Conservation (phyloP, 805 yeast species). For the Cyberlindnera lachancei region DNA sequence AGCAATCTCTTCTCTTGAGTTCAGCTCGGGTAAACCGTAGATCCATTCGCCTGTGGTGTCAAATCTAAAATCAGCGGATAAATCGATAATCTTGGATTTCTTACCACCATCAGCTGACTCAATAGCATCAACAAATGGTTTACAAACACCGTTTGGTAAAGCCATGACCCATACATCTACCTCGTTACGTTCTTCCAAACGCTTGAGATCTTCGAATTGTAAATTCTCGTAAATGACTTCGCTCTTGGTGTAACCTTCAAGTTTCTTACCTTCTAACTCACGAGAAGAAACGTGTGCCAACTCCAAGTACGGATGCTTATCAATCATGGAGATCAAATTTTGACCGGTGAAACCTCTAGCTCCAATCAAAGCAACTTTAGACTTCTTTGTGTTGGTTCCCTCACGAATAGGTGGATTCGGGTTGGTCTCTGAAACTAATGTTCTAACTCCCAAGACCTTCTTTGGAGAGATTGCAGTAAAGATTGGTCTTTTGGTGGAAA, state of each 20-base stretch:
- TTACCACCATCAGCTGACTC: slow-evolving; percentile 55
- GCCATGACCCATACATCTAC: slow-evolving; percentile 99
- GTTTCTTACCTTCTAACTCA: slow-evolving; percentile 80
- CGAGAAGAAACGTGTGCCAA: slow-evolving; percentile 92
- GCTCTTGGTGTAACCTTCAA: slow-evolving; percentile 80
- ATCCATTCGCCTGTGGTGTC: slow-evolving; percentile 84
- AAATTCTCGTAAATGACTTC: slow-evolving; percentile 78
- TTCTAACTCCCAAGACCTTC: slow-evolving; percentile 22
- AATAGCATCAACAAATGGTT: slow-evolving; percentile 77
- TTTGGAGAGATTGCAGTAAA: slow-evolving; percentile 16
- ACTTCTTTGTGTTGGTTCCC: slow-evolving; percentile 52
- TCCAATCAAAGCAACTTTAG: slow-evolving; percentile 89
- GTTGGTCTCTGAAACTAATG: slow-evolving; percentile 35
- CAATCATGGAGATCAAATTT: slow-evolving; percentile 79
- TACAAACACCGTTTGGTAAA: slow-evolving; percentile 94
- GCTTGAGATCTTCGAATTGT: slow-evolving; percentile 77
- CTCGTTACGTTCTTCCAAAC: slow-evolving; percentile 64
- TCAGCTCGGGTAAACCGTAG: slow-evolving; percentile 93
- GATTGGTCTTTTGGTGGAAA: slow-evolving; percentile 19
- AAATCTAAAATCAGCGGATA: slow-evolving; percentile 94
- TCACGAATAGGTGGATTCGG: slow-evolving; percentile 67
- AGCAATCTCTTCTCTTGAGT: slow-evolving; percentile 57
- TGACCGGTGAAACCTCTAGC: slow-evolving; percentile 98
- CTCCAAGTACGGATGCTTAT: slow-evolving; percentile 82
- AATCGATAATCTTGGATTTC: slow-evolving; percentile 76